phyloP scores from a whole-genome alignment of 2,329 filamentous ascomycete genomes.

The Xylaria sp. region DNA sequence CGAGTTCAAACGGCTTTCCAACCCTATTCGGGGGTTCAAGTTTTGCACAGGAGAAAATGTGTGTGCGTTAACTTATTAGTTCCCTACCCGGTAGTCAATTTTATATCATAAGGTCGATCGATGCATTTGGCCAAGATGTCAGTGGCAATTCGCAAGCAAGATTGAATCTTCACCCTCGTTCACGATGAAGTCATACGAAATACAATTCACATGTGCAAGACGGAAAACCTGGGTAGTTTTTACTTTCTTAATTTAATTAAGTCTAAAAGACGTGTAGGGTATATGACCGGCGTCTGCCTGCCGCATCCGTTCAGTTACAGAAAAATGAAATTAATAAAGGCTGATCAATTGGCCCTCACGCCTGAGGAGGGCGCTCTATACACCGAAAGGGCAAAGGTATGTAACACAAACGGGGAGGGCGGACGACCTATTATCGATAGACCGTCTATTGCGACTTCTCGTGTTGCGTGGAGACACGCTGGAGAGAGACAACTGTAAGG shows the following conservation, averaged over 20 bases:
- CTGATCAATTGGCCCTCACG: conserved; percentile 24
- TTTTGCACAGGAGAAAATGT: too few species aligned
- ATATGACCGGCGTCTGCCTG: conserved; percentile 31
- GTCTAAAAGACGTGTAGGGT: conserved; percentile 31
- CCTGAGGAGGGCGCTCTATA: conserved; percentile 26
- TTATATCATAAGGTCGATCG: too few species aligned
- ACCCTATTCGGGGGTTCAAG: too few species aligned
- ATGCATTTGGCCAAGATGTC: too few species aligned
- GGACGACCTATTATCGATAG: conserved; percentile 20
- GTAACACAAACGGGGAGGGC: conserved; percentile 26
- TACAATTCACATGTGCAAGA: not conserved
- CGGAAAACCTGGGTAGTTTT: conserved; percentile 5
- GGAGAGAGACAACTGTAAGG: conserved; percentile 70
- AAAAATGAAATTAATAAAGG: conserved; percentile 31
- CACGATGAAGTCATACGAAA: not conserved
- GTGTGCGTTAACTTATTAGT: too few species aligned
- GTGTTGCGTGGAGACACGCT: conserved; percentile 87
- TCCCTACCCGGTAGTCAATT: too few species aligned
- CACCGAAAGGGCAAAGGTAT: conserved; percentile 29
- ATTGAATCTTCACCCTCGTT: conserved; percentile 8
- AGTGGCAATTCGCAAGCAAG: too few species aligned
- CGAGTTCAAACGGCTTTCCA: too few species aligned
- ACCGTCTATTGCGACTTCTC: conserved; percentile 68
- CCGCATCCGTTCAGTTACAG: conserved; percentile 35
- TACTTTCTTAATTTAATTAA: conserved; percentile 32